Evolutionary conservation across 1,284 basidiomycete genomes (phyloP), one percentile per base, ranked within the genome.

Genomic region (Pseudozyma pruni): DNA sequence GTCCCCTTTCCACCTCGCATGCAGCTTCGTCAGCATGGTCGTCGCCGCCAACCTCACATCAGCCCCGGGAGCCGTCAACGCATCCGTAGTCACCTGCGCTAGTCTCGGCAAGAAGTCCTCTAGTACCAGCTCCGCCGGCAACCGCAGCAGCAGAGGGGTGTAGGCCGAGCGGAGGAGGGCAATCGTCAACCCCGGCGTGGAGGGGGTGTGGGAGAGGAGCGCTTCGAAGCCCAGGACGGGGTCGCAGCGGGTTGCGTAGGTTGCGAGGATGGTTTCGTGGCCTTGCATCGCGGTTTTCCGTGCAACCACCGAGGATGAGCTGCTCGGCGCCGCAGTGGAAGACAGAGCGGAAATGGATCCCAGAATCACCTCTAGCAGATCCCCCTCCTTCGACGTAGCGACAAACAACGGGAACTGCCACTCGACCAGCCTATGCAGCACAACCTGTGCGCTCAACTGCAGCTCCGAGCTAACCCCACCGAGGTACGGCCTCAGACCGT

Each of bases 31-130:
- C 10, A 70, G 32, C 55, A 70, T 34, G 7, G 56, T 56, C 1
- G 53, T 54, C 2, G 57, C 56, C 4, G 27, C 34, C 7, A 68
- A 17, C 14, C 63, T 27, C 1, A 44, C n/a, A 5, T 71, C 58
- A 5, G 49, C 17, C 0, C 25, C 14, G 0, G 57, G 17, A 0
- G 32, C 33, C 3, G n/a, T 20, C 3, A 71, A 41, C 2, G 51
- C 44, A 7, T 37, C 9, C 7, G 6, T 32, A 4, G 56, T 8
- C 0, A 42, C 5, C 1, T 11, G 4, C 1, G 9, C 11, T 3
- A 74, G 35, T 0, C 59, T 31, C 6, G 73, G 64, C 4, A 79
- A 43, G 29, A 74, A 63, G 38, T 79, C 77, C 32, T 76, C 74
- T 3, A 79, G 45, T 8, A 70, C 35, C 29, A 79, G 31, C 33